These are phyloP conservation scores for Beta macrorhiza DNA, from an alignment of 179 eudicot species.

Conservation along the genomic window DNA sequence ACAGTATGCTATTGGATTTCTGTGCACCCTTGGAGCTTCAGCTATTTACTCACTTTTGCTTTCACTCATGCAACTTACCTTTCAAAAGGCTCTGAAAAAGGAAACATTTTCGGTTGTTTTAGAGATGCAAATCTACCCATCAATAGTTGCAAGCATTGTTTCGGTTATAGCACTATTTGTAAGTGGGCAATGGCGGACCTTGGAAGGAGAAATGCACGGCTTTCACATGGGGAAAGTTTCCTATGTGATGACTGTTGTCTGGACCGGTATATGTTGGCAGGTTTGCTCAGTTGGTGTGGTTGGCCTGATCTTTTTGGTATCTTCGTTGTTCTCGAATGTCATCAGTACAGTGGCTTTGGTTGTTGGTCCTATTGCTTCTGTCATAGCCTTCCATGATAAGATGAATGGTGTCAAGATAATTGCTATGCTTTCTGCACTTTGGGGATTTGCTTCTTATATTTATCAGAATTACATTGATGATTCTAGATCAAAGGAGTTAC, in stretches of 20 bases:
- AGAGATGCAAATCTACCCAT: slow-evolving; percentile 75
- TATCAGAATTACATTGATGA: slow-evolving; percentile 89
- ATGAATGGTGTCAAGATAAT: slow-evolving; percentile 85
- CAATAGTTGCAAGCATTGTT: slow-evolving; percentile 59
- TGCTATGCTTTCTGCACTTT: slow-evolving; percentile 68
- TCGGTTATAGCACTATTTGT: slow-evolving; percentile 57
- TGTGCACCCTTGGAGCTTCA: slow-evolving; percentile 65
- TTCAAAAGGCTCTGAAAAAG: slow-evolving; percentile 64
- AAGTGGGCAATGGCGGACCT: slow-evolving; percentile 73
- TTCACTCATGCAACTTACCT: slow-evolving; percentile 79
- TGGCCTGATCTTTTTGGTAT: slow-evolving; percentile 73
- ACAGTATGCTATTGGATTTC: slow-evolving; percentile 54
- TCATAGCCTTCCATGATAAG: slow-evolving; percentile 64
- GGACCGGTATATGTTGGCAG: slow-evolving; percentile 84
- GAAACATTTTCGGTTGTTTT: slow-evolving; percentile 66
- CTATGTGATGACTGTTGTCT: slow-evolving; percentile 67
- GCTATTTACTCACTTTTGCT: slow-evolving; percentile 78
- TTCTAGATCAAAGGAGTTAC: slow-evolving; percentile 13
- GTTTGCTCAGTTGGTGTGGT: slow-evolving; percentile 72
- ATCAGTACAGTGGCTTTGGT: slow-evolving; percentile 83
- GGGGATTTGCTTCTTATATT: slow-evolving; percentile 79
- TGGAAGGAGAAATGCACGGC: slow-evolving; percentile 54
- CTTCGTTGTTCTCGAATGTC: slow-evolving; percentile 85
- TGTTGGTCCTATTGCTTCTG: slow-evolving; percentile 70
- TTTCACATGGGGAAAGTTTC: slow-evolving; percentile 59